Conservation (phyloP, 106 monocot genomes). For the Iris macrosiphon region DNA sequence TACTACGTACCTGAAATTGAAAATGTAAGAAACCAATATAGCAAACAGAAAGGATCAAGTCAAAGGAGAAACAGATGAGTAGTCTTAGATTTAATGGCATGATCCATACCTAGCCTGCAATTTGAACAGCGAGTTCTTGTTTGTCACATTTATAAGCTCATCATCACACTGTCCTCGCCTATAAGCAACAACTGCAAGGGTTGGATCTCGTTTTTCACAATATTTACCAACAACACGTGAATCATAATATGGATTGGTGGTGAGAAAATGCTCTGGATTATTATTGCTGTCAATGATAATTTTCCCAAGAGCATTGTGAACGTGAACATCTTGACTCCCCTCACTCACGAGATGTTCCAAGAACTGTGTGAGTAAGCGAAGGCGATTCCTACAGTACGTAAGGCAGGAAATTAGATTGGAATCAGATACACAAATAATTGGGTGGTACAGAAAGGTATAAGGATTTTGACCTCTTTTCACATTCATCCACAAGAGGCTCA, state of each 20-base stretch:
- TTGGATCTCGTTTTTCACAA: conserved; percentile 96
- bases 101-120: conserved; percentile 76
- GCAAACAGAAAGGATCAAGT: conserved; percentile 22
- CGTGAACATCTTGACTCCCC: conserved; percentile 98
- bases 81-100: not conserved
- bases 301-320: conserved; percentile 91
- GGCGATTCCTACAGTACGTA: conserved; percentile 51
- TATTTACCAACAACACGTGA: conserved; percentile 96
- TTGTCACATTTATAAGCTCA: conserved; percentile 93
- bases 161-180: conserved; percentile 98
- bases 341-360: conserved; percentile 94
- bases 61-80: not conserved
- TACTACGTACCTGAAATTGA: conserved; percentile 71
- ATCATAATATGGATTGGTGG: conserved; percentile 92
- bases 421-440: no score
- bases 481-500: conserved; percentile 95
- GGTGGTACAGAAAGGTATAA: not conserved
- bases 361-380: conserved; percentile 81
- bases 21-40: conserved; percentile 20
- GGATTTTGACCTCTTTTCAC: conserved; percentile 78
- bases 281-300: conserved; percentile 95
- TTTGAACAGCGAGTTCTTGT: conserved; percentile 94
- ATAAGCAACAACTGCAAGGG: conserved; percentile 96
- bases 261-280: conserved; percentile 92
- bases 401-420: conserved; percentile 1